Evolutionary conservation across 768 basidiomycete species (phyloP), one percentile per base, ranked within the genome.

Genomic region (Phallus indusiatus): DNA sequence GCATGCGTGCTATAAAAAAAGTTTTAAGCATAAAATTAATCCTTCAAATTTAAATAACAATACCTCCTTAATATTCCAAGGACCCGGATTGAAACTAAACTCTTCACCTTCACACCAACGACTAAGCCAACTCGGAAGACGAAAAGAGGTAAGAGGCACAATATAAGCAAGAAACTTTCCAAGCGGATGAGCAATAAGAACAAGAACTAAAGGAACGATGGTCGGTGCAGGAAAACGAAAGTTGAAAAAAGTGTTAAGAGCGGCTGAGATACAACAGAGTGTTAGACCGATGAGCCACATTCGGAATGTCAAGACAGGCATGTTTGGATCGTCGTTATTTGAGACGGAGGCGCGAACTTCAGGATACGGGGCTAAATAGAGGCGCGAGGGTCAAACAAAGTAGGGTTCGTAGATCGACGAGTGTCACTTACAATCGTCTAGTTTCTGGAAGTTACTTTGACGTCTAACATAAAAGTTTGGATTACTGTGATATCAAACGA

Each of bases 251-350:
- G 68, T 70, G 62, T 78, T 78, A 60, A 73, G 52, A 2, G 65
- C 74, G 22, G 69, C 62, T 34, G 69, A 68, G 48, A 77, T 7
- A 56, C 71, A 61, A 50, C 65, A 64, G 60, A 78, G 72, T 12
- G 69, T 20, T 20, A 76, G 47, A 1, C 78, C 78, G 14, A 79
- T 62, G 20, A 69, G 20, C 72, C 73, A 74, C 20, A 69, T 68
- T 21, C 78, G 69, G 56, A 77, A 67, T 0, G 78, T 80, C 28
- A 77, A 66, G 37, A 70, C 74, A 17, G 78, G 78, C 76, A 78
- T 78, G 0, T 77, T 74, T 0, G 73, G 71, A 63, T 80, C 78
- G 65, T 80, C 78, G 20, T 75, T 71, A 60, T 80, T 79, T 12
- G 76, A 76, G 5, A 80, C 78, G 60, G 71, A 71, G 11, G 73